Percentiles rank a stretch among this genome's conserved stretches.
Conservation (phyloP, 176 grass and related monocot genomes). For the Juncus effusus region DNA sequence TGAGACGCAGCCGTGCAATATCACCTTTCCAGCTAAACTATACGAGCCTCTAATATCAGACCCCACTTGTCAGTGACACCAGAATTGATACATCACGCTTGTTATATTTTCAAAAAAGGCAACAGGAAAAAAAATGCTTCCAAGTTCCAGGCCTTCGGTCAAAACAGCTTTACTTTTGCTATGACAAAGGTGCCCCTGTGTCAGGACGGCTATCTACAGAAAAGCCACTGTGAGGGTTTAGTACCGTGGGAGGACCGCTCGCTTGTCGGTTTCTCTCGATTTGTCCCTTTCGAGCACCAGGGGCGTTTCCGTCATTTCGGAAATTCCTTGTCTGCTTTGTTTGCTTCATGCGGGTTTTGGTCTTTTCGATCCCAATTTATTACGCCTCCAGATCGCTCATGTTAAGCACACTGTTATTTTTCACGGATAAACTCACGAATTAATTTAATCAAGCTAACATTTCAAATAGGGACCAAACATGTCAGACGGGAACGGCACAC, state of each 20-base stretch:
- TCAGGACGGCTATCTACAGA: slow-evolving; percentile 20
- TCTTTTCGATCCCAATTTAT: slow-evolving; percentile 11
- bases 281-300: slow-evolving; percentile 18
- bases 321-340: not conserved
- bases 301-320: slow-evolving; percentile 33
- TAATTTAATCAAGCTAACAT: no score
- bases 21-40: not conserved
- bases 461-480: no score
- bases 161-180: slow-evolving; percentile 21
- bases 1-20: slow-evolving; percentile 4
- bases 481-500: no score
- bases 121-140: not conserved
- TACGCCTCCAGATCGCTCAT: not conserved
- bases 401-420: not conserved
- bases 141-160: slow-evolving; percentile 16
- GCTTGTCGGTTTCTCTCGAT: slow-evolving; percentile 46
- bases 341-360: slow-evolving; percentile 2
- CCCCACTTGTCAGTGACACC: not conserved
- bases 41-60: not conserved
- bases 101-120: not conserved
- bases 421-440: no score
- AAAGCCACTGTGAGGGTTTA: slow-evolving; percentile 3
- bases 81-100: not conserved
- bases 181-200: slow-evolving; percentile 27
- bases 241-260: slow-evolving; percentile 45